phyloP scores from a whole-genome alignment of 1,284 basidiomycete genomes.

The Cryptococcus deneoformans region DNA sequence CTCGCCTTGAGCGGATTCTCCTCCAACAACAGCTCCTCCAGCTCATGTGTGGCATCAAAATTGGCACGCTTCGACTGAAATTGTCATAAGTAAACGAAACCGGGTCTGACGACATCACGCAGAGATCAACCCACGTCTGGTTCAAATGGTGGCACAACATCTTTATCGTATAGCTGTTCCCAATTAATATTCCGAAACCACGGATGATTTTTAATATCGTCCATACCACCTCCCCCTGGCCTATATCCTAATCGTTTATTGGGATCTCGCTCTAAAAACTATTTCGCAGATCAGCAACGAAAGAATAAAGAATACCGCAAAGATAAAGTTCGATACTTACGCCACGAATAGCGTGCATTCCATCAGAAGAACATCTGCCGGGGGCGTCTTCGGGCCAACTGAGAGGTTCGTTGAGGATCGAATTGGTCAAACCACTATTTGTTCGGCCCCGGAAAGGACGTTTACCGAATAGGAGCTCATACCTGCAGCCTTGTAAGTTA shows the following conservation, averaged over 20 bases:
- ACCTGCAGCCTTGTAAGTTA: slow-evolving; percentile 44
- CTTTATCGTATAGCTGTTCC: slow-evolving; percentile 76
- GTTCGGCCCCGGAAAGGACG: slow-evolving; percentile 90
- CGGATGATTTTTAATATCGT: slow-evolving; percentile 72
- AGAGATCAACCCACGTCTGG: slow-evolving; percentile 61
- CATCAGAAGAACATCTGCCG: slow-evolving; percentile 41
- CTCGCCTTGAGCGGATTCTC: slow-evolving; percentile 97
- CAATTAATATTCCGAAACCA: slow-evolving; percentile 90
- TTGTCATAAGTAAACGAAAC: slow-evolving; percentile 2
- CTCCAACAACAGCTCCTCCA: slow-evolving; percentile 92
- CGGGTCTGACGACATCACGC: too few relatives aligned
- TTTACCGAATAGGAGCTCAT: slow-evolving; percentile 86
- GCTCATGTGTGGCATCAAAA: slow-evolving; percentile 98
- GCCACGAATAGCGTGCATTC: slow-evolving; percentile 45
- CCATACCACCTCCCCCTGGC: slow-evolving; percentile 69
- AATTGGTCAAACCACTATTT: slow-evolving; percentile 82
- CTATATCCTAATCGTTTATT: slow-evolving; percentile 77
- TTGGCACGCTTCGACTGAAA: slow-evolving; percentile 91
- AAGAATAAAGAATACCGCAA: not conserved
- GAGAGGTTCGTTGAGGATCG: slow-evolving; percentile 62
- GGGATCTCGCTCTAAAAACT: slow-evolving; percentile 85
- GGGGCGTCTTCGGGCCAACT: slow-evolving; percentile 49
- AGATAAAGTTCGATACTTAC: slow-evolving; percentile 22
- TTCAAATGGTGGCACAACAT: slow-evolving; percentile 78
- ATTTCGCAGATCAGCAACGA: slow-evolving; percentile 6